Conservation (phyloP, 805 yeast genomes). For the Scheffersomyces lignosus region DNA sequence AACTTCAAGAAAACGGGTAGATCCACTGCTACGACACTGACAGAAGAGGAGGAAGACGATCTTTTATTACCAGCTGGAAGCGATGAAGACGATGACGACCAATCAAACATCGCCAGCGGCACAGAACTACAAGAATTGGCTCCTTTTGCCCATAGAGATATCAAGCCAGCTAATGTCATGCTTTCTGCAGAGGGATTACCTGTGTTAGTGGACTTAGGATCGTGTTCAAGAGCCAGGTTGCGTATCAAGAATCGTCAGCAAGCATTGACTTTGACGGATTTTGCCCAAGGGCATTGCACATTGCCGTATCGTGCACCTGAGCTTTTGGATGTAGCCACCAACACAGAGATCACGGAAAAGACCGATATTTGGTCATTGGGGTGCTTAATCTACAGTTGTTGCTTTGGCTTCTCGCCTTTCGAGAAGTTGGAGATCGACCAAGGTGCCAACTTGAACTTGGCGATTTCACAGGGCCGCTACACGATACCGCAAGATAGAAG, state of each 20-base stretch:
- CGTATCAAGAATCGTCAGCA: conserved; percentile 59
- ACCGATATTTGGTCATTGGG: conserved; percentile 94
- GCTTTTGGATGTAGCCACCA: conserved; percentile 71
- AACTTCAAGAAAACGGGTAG: conserved; percentile 41
- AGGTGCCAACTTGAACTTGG: conserved; percentile 80
- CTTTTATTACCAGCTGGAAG: conserved; percentile 13
- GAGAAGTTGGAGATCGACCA: conserved; percentile 76
- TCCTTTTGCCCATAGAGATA: conserved; percentile 82
- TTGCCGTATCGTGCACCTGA: conserved; percentile 91
- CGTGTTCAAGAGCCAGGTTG: conserved; percentile 65
- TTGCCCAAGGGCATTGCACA: conserved; percentile 82
- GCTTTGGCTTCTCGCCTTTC: conserved; percentile 84
- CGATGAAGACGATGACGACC: conserved; percentile 15
- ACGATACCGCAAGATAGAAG: conserved; percentile 51
- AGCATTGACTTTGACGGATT: conserved; percentile 75
- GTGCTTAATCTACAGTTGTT: conserved; percentile 71
- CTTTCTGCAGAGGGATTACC: conserved; percentile 71
- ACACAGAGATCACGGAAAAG: conserved; percentile 63
- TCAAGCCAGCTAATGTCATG: conserved; percentile 90
- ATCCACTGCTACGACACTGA: not conserved
- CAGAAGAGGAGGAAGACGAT: conserved; percentile 10
- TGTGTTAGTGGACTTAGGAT: conserved; percentile 82
- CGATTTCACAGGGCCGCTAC: conserved; percentile 68
- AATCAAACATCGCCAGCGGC: conserved; percentile 18
- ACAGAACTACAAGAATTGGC: conserved; percentile 57